These are phyloP conservation scores for Mortierella sp. DNA, from an alignment of 371 early-diverging fungal genomes.

Conservation along the genomic window DNA sequence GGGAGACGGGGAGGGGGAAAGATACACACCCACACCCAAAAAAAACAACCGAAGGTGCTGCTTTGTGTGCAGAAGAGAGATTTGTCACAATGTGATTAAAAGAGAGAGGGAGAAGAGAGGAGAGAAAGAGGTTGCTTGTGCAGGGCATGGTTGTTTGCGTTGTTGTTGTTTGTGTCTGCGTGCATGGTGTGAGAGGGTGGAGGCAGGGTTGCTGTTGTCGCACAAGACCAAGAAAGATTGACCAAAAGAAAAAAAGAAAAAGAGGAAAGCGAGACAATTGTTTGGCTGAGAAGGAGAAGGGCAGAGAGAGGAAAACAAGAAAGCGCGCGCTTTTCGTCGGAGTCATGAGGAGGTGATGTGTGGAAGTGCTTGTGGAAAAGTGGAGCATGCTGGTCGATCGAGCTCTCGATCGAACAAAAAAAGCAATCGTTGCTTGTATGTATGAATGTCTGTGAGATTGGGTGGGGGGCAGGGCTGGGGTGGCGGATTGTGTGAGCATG, in stretches of 20 bases:
- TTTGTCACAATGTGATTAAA: slow-evolving; percentile 4
- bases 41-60: background rate
- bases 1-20: background rate
- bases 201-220: background rate
- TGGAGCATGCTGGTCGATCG: background rate
- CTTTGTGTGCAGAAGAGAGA: background rate
- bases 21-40: background rate
- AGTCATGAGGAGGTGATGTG: background rate
- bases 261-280: background rate
- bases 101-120: no score
- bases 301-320: background rate
- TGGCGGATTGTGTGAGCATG: no score
- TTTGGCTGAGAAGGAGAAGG: background rate
- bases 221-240: background rate
- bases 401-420: background rate
- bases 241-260: slow-evolving; percentile 1
- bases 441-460: background rate
- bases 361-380: background rate
- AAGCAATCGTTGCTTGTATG: background rate
- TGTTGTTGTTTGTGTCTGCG: background rate
- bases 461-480: background rate
- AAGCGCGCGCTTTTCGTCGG: background rate
- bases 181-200: background rate
- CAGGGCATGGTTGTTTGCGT: background rate
- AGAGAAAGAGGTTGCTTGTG: background rate